These are phyloP conservation scores for Pythium coloratum DNA, from an alignment of 352 stramenopile genomes.

Conservation along the genomic window DNA sequence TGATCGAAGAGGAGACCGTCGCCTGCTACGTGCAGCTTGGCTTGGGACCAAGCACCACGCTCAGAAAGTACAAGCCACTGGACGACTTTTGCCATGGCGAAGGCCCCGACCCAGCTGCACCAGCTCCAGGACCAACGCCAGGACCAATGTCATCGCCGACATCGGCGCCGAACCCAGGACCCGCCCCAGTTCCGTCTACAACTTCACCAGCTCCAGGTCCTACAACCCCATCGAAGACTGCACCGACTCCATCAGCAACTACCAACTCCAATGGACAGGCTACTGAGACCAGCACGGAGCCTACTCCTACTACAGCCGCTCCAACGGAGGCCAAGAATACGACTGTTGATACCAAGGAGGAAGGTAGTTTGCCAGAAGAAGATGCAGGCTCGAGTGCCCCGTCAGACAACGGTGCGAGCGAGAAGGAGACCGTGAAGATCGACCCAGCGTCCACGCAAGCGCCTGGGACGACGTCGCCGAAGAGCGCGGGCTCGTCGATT, in stretches of 20 bases:
- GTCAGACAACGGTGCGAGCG: not conserved
- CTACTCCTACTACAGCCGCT: not conserved
- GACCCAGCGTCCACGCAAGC: not conserved
- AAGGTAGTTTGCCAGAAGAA: not conserved
- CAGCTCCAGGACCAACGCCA: slow-evolving; percentile 20
- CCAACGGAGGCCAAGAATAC: not conserved
- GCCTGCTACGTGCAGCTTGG: slow-evolving; percentile 38
- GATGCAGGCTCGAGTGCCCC: not conserved
- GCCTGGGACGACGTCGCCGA: not conserved
- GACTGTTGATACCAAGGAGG: not conserved
- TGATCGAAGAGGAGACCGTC: slow-evolving; percentile 40
- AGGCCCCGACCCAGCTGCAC: slow-evolving; percentile 34
- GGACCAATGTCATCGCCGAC: not conserved
- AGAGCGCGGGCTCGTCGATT: not conserved
- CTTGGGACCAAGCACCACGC: slow-evolving; percentile 29
- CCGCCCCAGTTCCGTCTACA: not conserved
- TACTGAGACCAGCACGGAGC: not conserved
- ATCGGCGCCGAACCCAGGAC: not conserved
- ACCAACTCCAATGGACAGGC: not conserved
- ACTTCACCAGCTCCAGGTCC: not conserved
- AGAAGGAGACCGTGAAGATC: not conserved
- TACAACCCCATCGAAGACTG: not conserved
- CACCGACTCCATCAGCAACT: not conserved
- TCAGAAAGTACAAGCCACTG: slow-evolving; percentile 41
- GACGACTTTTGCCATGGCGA: slow-evolving; percentile 47